Evolutionary conservation across 164 flowering plant genomes (phyloP).

Genomic region (Paratinospora sagittata): DNA sequence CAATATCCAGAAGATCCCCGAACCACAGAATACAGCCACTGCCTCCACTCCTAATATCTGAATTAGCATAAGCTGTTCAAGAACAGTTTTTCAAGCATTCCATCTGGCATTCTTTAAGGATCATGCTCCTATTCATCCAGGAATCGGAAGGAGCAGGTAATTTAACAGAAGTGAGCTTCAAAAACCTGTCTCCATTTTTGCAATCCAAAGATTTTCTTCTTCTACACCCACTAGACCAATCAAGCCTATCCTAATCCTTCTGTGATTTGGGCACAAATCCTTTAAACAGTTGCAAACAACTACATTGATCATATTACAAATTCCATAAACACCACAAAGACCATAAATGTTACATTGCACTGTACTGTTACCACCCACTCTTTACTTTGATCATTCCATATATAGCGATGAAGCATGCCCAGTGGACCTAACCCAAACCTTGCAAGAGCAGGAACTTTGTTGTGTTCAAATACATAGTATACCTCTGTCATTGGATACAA

Average conservation of each 20-base stretch:
- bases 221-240: conserved; percentile 15
- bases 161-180: background rate
- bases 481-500: conserved; percentile 11
- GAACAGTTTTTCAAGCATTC: conserved; percentile 6
- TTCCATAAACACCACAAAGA: conserved; percentile 5
- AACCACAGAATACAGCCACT: no score
- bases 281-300: conserved; percentile 14
- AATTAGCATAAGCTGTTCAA: no score
- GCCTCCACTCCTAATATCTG: no score
- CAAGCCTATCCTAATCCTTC: conserved; percentile 5
- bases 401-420: no score
- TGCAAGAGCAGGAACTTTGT: background rate
- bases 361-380: background rate
- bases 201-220: conserved; percentile 9
- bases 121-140: background rate
- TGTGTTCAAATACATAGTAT: background rate
- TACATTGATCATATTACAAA: conserved; percentile 1
- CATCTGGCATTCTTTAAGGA: background rate
- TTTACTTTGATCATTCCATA: background rate
- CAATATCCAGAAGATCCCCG: no score
- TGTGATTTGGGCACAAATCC: conserved; percentile 15
- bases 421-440: background rate
- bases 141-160: background rate
- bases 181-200: no score
- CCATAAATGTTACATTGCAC: conserved; percentile 2